Evolutionary conservation across 2,329 filamentous ascomycete species (phyloP).

Genomic region (Botryotinia convoluta): DNA sequence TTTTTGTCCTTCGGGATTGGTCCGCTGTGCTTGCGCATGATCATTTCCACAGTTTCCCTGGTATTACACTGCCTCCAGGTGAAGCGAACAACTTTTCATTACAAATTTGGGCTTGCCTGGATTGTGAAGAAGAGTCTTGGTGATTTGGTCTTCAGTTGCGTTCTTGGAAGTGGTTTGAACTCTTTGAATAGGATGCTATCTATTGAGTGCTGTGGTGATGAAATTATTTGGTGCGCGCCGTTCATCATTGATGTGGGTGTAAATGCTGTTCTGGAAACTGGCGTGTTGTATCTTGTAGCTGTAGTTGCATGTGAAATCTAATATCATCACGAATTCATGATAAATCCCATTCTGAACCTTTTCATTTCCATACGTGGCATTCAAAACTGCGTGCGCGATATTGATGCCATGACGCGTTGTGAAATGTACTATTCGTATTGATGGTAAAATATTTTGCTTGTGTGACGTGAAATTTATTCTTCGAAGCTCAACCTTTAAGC

Average conservation of each 20-base stretch:
- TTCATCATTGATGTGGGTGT: too few relatives aligned
- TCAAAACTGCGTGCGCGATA: neutral
- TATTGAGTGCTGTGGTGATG: too few relatives aligned
- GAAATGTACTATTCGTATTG: neutral
- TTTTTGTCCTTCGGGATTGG: constrained; percentile 60
- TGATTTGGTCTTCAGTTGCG: neutral
- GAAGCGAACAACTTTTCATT: constrained; percentile 66
- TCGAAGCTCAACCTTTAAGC: neutral
- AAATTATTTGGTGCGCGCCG: too few relatives aligned
- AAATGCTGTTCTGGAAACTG: too few relatives aligned
- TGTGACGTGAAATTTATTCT: neutral
- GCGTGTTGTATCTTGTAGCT: too few relatives aligned
- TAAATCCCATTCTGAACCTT: neutral
- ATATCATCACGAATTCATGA: neutral
- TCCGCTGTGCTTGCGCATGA: constrained; percentile 73
- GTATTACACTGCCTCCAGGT: constrained; percentile 72
- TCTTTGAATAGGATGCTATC: too few relatives aligned
- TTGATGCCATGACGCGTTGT: neutral
- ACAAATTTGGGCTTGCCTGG: constrained; percentile 49
- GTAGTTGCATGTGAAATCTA: too few relatives aligned
- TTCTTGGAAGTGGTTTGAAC: neutral
- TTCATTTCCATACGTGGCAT: neutral
- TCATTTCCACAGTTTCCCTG: constrained; percentile 65
- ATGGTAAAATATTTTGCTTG: neutral
- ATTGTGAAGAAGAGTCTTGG: constrained; percentile 54